Base-by-base conservation (phyloP, 192 early-diverging fungal genomes). In the Powellomyces hirtus region DNA sequence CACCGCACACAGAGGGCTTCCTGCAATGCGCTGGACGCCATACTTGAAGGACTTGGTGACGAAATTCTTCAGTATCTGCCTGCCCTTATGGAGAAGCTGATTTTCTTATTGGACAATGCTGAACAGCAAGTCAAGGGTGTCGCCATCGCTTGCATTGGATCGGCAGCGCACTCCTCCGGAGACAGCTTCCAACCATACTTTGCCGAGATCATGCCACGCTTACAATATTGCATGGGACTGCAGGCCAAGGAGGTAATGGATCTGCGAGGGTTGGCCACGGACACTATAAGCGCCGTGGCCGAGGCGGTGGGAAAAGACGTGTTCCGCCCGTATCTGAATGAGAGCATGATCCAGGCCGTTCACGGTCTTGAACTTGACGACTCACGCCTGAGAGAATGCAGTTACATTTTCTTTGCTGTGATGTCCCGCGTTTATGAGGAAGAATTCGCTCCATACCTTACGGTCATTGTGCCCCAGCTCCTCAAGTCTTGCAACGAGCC, bases 151-250 rank as follows among this genome's bases (percentile, higher is more conserved):
- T 93, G 92, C 22, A 89, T 96, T 56, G 94, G 94, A 16, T 92
- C 90, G 59, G 91, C 91, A 16, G 94, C 94, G n/a, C 89, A 94
- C 77, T 88, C 93, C 35, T 85, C 93, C 18, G 89, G 88, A 31
- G 69, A 84, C 40, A 65, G 70, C 14, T 92, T 92, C 76, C 72
- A 79, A 11, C 89, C 91, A 18, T 96, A 94, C 78, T 95, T 95
- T 82, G 73, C 66, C 27, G 77, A 82, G 51, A 83, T 93, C 22
- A 81, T 91, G 40, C 77, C 79, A 44, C 84, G 90, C 52, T 77
- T 95, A 50, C 80, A 78, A 30, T 77, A 84, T 40, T 75, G 90
- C 33, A 95, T 94, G 89, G 77, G 84, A 10, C 66, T 93, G 58
- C 79, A 71, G 52, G 79, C 86, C 29, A 50, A 37, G 24, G 93